These are phyloP conservation scores for Colletotrichum gigasporum DNA, from an alignment of 2,329 filamentous ascomycete species.

Conservation along the genomic window DNA sequence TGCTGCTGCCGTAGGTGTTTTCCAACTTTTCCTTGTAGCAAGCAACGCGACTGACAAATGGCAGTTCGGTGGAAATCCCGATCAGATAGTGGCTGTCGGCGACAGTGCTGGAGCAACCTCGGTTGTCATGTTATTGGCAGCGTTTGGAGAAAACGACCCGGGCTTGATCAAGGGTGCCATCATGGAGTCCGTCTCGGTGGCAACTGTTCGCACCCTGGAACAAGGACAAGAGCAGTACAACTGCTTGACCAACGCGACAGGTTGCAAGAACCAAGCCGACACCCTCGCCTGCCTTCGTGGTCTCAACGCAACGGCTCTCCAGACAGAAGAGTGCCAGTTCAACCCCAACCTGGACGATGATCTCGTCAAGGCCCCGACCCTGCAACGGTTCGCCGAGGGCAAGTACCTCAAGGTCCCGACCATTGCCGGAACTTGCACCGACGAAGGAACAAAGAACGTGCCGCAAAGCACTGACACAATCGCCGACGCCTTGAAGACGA, in stretches of 20 bases:
- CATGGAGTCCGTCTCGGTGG: constrained; percentile 62
- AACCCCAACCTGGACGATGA: constrained; percentile 60
- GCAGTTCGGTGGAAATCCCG: constrained; percentile 74
- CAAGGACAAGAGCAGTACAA: constrained; percentile 61
- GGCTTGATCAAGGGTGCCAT: constrained; percentile 61
- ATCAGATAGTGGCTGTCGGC: constrained; percentile 74
- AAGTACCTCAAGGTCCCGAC: constrained; percentile 64
- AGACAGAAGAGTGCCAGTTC: constrained; percentile 36
- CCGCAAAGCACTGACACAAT: constrained; percentile 41
- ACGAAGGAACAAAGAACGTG: constrained; percentile 49
- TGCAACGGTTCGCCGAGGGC: constrained; percentile 56
- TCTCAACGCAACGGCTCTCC: constrained; percentile 31
- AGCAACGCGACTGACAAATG: background rate
- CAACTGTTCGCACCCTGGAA: constrained; percentile 48
- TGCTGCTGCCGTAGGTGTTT: constrained; percentile 52
- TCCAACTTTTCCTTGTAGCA: background rate
- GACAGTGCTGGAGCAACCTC: constrained; percentile 74
- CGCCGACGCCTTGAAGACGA: constrained; percentile 42
- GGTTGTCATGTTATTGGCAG: constrained; percentile 70
- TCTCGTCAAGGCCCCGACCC: constrained; percentile 60
- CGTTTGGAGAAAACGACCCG: constrained; percentile 58
- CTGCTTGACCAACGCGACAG: constrained; percentile 49
- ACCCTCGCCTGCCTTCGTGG: constrained; percentile 54
- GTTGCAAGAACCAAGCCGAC: constrained; percentile 51
- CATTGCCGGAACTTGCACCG: constrained; percentile 53